Evolutionary conservation across 176 grass and related monocot genomes (phyloP), one percentile per base, ranked within the genome.

Genomic region (Juncus inflexus): DNA sequence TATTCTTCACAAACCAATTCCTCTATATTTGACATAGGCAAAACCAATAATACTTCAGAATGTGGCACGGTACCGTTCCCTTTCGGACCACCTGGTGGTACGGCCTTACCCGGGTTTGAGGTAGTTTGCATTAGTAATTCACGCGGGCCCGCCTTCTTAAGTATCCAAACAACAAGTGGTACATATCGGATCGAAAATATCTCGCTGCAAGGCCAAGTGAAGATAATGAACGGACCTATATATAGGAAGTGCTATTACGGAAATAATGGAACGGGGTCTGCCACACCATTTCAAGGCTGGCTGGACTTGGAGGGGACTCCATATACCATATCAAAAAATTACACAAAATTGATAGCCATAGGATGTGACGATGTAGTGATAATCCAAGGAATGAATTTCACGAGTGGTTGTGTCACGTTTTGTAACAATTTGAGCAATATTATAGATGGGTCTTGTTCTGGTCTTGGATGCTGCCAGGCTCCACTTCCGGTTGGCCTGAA

Each of bases 131-230:
- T 7, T 36, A 42, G 5, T 9, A 70, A 1, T 55, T 42, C 52
- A 4, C 37, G 8, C 66, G 4, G 16, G 40, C 13, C 4, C 11
- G 12, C 37, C 35, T 63, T 55, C 37, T 5, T 3, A 0, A 4
- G 15, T 1, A 52, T 71, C 13, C 0, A 12, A 5, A 28, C 57
- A 40, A 37, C 53, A 36, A 58, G 38, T 35, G 67, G 53, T 58
- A 36, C 4, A 12, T 70, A 70, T 70, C 52, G 38, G 2, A 55
- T 70, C 42, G 6, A 45, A 41, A 35, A 58, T 9, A 70, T 70
- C n/a, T 70, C 52, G 39, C 57, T 70, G 52, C 53, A 28, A 8
- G 67, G 67, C 9, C 38, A 70, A 45, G 67, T 70, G 67, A 57
- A 4, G 0, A 70, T 70, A 36, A 1, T 45, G 15, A 58, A 12